Evolutionary conservation across 108 stramenopile genomes (phyloP).

Genomic region (Nitzschia sp.): DNA sequence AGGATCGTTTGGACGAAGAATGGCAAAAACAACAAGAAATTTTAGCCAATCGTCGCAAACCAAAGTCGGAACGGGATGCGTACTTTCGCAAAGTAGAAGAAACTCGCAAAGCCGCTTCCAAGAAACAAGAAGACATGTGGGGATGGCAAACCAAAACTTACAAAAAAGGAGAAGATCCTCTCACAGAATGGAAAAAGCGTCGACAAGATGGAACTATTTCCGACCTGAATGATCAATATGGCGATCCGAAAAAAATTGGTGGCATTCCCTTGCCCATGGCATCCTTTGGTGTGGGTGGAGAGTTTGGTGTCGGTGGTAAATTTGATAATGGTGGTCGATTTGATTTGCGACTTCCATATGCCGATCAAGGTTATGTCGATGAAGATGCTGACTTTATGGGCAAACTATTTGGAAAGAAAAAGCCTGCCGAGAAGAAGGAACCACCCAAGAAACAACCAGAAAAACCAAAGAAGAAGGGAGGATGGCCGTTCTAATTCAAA

Average conservation of each 20-base stretch:
- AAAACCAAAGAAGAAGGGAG: conserved; percentile 38
- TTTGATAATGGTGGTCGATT: conserved; percentile 96
- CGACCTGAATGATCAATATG: conserved; percentile 86
- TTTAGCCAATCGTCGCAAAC: conserved; percentile 54
- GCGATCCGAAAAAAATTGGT: conserved; percentile 80
- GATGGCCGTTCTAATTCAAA: conserved; percentile 44
- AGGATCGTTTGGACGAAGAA: conserved; percentile 63
- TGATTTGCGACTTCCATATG: conserved; percentile 93
- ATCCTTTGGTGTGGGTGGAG: conserved; percentile 89
- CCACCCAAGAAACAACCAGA: conserved; percentile 14
- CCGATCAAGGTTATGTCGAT: conserved; percentile 92
- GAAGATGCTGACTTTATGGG: conserved; percentile 78
- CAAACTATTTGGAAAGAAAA: conserved; percentile 72
- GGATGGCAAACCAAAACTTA: conserved; percentile 87
- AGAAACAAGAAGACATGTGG: conserved; percentile 83
- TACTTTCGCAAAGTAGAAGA: conserved; percentile 81
- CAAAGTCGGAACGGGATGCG: conserved; percentile 63
- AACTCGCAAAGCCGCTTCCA: conserved; percentile 61
- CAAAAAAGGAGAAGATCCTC: conserved; percentile 81
- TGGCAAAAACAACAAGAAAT: conserved; percentile 85
- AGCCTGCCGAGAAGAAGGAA: conserved; percentile 42
- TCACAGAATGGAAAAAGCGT: conserved; percentile 87
- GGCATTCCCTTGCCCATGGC: conserved; percentile 87
- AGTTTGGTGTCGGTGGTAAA: conserved; percentile 91
- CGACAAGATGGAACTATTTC: conserved; percentile 71